These are phyloP conservation scores for Paulownia fortunei DNA, from an alignment of 257 asterid species.

Conservation along the genomic window DNA sequence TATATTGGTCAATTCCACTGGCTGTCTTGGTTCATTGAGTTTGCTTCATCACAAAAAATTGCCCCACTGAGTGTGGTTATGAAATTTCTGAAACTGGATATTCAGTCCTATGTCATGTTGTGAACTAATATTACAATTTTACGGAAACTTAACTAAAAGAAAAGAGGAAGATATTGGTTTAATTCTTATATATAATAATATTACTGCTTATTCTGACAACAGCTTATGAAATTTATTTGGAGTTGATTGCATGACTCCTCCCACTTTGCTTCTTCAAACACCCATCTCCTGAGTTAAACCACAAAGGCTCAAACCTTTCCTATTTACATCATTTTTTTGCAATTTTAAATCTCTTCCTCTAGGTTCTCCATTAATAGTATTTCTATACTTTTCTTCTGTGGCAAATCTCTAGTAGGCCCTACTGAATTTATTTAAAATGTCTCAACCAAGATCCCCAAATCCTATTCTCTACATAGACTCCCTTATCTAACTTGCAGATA, in stretches of 20 bases:
- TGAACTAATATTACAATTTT: neutral
- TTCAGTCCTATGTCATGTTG: neutral
- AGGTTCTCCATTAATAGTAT: neutral
- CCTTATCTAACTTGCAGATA: neutral
- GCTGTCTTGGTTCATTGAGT: neutral
- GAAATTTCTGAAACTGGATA: slow-evolving; percentile 8
- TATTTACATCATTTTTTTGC: neutral
- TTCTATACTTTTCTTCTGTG: neutral
- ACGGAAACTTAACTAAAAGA: neutral
- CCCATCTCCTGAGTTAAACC: neutral
- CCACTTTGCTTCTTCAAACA: neutral
- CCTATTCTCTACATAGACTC: too few relatives aligned
- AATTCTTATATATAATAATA: neutral
- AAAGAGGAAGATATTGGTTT: neutral
- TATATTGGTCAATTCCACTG: neutral
- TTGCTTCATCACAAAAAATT: neutral
- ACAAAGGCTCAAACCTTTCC: neutral
- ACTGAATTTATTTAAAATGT: neutral
- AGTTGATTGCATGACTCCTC: neutral
- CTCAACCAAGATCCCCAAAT: neutral
- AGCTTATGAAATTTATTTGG: neutral
- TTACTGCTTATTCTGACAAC: neutral
- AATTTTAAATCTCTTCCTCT: neutral
- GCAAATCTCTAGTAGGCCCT: neutral
- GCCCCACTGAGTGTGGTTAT: neutral